Conservation (phyloP, 192 early-diverging fungal species). For the Linnemannia hyalina region DNA sequence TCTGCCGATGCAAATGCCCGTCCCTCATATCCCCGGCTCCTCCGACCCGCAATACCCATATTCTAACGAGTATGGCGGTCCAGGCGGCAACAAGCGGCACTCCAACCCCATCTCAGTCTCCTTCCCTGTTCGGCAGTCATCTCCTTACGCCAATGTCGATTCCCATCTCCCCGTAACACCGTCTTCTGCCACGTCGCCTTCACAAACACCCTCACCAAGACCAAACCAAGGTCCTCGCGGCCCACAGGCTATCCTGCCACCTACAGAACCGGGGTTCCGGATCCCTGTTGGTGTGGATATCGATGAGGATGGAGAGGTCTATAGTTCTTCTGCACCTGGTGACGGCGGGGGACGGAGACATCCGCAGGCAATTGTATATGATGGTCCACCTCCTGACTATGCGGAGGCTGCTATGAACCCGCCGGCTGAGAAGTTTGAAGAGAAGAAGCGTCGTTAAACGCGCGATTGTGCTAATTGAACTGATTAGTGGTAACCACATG, state of each 20-base stretch:
- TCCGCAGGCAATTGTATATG: slow-evolving; percentile 12
- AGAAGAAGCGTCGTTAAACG: slow-evolving; percentile 26
- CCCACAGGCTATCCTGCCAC: slow-evolving; percentile 41
- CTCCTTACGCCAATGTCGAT: neutral
- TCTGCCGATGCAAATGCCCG: slow-evolving; percentile 33
- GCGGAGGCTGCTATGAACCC: slow-evolving; percentile 39
- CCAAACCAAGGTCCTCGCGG: neutral
- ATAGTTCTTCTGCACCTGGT: neutral
- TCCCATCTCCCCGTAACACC: neutral
- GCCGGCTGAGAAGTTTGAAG: slow-evolving; percentile 37
- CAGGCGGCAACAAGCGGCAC: slow-evolving; percentile 10
- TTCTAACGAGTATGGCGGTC: neutral
- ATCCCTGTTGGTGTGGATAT: slow-evolving; percentile 16
- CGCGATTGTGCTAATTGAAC: no score
- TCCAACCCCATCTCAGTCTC: slow-evolving; percentile 49
- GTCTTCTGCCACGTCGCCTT: neutral
- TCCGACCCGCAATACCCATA: neutral
- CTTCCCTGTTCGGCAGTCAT: slow-evolving; percentile 16
- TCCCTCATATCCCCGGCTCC: slow-evolving; percentile 34
- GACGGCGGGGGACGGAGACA: neutral
- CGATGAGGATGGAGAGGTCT: neutral
- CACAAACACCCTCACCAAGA: neutral
- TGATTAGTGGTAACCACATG: no score
- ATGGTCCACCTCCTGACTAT: slow-evolving; percentile 53
- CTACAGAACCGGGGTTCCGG: slow-evolving; percentile 27